These are phyloP conservation scores for Pseudocercospora ulei DNA, from an alignment of 2,329 filamentous ascomycete genomes.

Conservation along the genomic window DNA sequence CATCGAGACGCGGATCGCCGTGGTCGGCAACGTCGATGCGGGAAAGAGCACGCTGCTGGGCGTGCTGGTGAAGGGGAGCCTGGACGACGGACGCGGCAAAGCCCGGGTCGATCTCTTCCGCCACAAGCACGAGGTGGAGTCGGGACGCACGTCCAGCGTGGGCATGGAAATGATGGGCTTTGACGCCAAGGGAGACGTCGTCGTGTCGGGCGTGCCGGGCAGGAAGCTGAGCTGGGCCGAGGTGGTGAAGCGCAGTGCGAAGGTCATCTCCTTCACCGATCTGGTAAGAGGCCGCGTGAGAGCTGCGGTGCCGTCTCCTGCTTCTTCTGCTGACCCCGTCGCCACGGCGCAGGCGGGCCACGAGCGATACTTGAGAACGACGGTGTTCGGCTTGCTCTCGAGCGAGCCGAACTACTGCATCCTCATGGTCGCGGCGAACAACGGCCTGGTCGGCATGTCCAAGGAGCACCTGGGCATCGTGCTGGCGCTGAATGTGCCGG, in stretches of 20 bases:
- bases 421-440: constrained; percentile 97
- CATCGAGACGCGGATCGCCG: constrained; percentile 90
- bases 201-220: constrained; percentile 71
- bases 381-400: constrained; percentile 87
- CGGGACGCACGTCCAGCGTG: constrained; percentile 86
- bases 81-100: constrained; percentile 89
- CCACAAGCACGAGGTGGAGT: constrained; percentile 96
- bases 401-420: constrained; percentile 96
- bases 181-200: constrained; percentile 71
- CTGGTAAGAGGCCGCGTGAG: too few relatives aligned
- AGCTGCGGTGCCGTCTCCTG: too few relatives aligned
- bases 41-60: constrained; percentile 95
- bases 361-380: constrained; percentile 88
- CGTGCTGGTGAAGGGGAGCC: constrained; percentile 85
- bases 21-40: constrained; percentile 94
- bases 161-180: constrained; percentile 99
- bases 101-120: constrained; percentile 92
- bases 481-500: constrained; percentile 84
- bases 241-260: constrained; percentile 84
- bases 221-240: constrained; percentile 93
- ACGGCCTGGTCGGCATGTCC: constrained; percentile 94
- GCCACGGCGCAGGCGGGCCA: constrained; percentile 63
- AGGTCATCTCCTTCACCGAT: constrained; percentile 95
- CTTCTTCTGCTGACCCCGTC: too few relatives aligned
- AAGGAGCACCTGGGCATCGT: constrained; percentile 89